Percentiles rank a stretch among this genome's conserved stretches.
These are phyloP conservation scores for Irpex lacteus DNA, from an alignment of 1,284 basidiomycete genomes.

Conservation along the genomic window DNA sequence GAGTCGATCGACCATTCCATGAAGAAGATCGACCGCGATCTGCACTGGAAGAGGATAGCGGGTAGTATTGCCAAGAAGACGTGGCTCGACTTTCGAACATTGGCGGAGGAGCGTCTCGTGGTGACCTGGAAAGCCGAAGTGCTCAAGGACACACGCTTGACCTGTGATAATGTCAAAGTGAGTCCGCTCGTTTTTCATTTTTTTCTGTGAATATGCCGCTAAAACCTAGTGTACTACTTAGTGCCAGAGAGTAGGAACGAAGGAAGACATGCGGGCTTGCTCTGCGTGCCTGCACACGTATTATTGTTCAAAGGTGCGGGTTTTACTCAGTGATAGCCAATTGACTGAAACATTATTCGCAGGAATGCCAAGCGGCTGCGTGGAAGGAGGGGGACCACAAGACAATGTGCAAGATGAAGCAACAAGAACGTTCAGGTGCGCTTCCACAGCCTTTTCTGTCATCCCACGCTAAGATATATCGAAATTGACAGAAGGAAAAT, in stretches of 20 bases:
- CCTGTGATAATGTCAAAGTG: constrained; percentile 35
- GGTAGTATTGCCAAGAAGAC: constrained; percentile 22
- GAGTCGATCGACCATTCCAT: constrained; percentile 27
- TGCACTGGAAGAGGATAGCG: constrained; percentile 18
- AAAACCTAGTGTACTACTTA: constrained; percentile 7
- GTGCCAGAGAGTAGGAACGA: constrained; percentile 36
- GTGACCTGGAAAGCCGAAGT: constrained; percentile 23
- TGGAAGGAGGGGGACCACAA: constrained; percentile 39
- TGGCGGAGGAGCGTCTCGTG: constrained; percentile 27
- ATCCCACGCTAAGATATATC: background rate
- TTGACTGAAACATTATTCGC: background rate
- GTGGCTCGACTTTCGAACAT: constrained; percentile 28
- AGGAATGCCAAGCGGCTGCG: constrained; percentile 33
- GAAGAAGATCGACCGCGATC: constrained; percentile 18
- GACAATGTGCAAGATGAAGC: constrained; percentile 36
- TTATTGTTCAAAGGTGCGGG: constrained; percentile 34
- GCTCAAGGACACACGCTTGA: constrained; percentile 27
- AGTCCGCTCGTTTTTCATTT: background rate
- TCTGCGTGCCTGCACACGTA: constrained; percentile 32
- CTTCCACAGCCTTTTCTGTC: background rate
- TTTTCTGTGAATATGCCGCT: background rate
- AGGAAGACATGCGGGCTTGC: constrained; percentile 35
- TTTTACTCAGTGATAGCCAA: background rate
- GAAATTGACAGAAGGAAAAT: constrained; percentile 28
- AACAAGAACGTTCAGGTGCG: constrained; percentile 33